Evolutionary conservation across 257 asterid genomes (phyloP).

Genomic region (Scutellaria galericulata): DNA sequence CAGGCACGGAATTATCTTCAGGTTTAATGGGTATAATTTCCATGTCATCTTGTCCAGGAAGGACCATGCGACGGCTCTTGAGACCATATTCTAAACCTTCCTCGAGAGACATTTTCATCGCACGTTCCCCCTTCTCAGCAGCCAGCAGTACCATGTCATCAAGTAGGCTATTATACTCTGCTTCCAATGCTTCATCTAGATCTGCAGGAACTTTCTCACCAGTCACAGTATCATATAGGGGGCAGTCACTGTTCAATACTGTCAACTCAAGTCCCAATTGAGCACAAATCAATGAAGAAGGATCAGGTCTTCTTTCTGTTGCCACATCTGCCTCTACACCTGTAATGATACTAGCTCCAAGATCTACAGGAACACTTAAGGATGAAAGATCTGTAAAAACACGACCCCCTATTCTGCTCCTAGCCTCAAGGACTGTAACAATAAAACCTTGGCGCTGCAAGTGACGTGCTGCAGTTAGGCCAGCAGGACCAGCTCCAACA

Average conservation of each 20-base stretch:
- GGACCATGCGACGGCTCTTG: constrained; percentile 56
- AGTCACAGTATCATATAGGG: constrained; percentile 85
- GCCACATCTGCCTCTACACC: constrained; percentile 99
- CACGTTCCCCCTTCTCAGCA: constrained; percentile 89
- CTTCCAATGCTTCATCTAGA: constrained; percentile 89
- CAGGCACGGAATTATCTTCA: constrained; percentile 38
- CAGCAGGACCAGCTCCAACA: constrained; percentile 99
- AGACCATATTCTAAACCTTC: constrained; percentile 93
- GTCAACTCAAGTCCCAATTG: constrained; percentile 97
- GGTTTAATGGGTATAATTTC: constrained; percentile 42
- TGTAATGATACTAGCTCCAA: constrained; percentile 99
- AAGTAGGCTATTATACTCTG: constrained; percentile 86
- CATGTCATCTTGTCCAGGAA: constrained; percentile 36
- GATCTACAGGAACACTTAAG: constrained; percentile 97
- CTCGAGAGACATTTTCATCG: constrained; percentile 89
- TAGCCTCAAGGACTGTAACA: constrained; percentile 88
- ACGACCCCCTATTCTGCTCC: constrained; percentile 97
- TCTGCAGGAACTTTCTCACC: constrained; percentile 86
- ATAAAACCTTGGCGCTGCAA: constrained; percentile 91
- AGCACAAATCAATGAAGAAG: constrained; percentile 91
- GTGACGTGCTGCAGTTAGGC: constrained; percentile 96
- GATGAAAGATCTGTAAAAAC: constrained; percentile 89
- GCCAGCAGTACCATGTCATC: constrained; percentile 93
- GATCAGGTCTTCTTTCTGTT: constrained; percentile 98
- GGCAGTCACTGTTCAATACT: constrained; percentile 94